Conservation (phyloP, 306 rosid genomes). For the Lathyrus aphaca region DNA sequence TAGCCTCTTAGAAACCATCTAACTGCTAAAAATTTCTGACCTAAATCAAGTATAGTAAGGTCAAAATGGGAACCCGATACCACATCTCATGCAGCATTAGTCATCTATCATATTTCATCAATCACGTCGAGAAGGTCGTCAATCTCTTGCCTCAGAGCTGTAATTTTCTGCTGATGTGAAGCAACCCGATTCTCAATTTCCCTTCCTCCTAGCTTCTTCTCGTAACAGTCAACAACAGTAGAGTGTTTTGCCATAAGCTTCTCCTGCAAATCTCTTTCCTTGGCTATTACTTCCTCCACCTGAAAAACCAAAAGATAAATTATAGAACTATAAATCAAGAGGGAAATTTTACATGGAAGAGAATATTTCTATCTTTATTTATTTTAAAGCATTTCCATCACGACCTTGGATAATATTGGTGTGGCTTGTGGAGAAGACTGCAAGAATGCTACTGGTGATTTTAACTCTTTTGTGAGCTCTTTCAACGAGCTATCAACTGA, state of each 20-base stretch:
- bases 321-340: conserved; percentile 17
- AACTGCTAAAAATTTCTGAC: conserved; percentile 36
- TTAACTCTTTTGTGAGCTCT: conserved; percentile 86
- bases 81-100: conserved; percentile 31
- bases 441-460: conserved; percentile 61
- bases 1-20: conserved; percentile 20
- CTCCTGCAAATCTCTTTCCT: conserved; percentile 90
- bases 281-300: conserved; percentile 87
- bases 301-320: conserved; percentile 40
- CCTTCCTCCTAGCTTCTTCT: conserved; percentile 84
- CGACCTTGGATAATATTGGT: conserved; percentile 83
- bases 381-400: conserved; percentile 4
- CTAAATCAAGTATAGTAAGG: conserved; percentile 35
- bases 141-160: conserved; percentile 75
- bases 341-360: conserved; percentile 26
- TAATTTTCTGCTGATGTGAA: conserved; percentile 72
- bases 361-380: background rate
- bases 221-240: conserved; percentile 82
- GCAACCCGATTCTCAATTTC: conserved; percentile 92
- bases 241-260: conserved; percentile 78
- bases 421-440: conserved; percentile 86
- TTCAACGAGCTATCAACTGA: conserved; percentile 79
- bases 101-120: conserved; percentile 56
- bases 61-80: conserved; percentile 39
- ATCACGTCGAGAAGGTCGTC: conserved; percentile 82